These are phyloP conservation scores for Globisporangium acanthophoron DNA, from an alignment of 352 stramenopile genomes.

Conservation along the genomic window DNA sequence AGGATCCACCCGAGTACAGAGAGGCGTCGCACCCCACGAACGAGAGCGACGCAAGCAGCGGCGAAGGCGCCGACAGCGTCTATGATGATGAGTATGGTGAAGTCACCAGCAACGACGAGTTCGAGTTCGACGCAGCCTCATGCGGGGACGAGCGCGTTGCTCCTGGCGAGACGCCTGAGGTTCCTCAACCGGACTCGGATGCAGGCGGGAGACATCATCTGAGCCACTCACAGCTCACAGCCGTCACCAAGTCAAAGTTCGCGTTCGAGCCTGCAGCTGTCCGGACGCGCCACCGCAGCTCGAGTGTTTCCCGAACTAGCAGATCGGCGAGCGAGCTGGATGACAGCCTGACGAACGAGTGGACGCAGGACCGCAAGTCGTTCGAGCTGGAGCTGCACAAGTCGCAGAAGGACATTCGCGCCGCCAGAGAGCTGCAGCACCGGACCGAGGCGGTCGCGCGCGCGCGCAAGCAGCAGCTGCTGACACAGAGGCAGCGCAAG, in stretches of 20 bases:
- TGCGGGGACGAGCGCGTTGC: not conserved
- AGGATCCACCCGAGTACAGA: slow-evolving; percentile 6
- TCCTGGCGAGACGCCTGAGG: not conserved
- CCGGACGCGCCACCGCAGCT: slow-evolving; percentile 10
- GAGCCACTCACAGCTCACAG: no score
- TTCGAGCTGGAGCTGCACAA: slow-evolving; percentile 35
- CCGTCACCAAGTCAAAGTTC: slow-evolving; percentile 4
- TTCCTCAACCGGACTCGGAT: no score
- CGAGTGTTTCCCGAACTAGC: not conserved
- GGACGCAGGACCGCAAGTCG: slow-evolving; percentile 32
- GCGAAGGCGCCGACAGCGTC: not conserved
- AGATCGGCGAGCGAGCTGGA: not conserved
- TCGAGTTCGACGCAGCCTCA: not conserved
- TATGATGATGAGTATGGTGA: not conserved
- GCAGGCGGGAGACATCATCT: no score
- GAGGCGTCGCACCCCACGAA: not conserved
- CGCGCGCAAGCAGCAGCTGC: slow-evolving; percentile 32
- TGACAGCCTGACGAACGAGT: slow-evolving; percentile 20
- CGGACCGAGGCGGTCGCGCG: slow-evolving; percentile 32
- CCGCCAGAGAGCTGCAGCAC: slow-evolving; percentile 27
- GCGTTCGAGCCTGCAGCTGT: slow-evolving; percentile 29
- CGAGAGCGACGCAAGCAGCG: not conserved
- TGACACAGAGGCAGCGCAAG: slow-evolving; percentile 33
- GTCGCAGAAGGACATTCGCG: slow-evolving; percentile 39
- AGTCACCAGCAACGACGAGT: not conserved